Evolutionary conservation across 2,329 filamentous ascomycete species (phyloP).

Genomic region (Hymenoscyphus albidus): DNA sequence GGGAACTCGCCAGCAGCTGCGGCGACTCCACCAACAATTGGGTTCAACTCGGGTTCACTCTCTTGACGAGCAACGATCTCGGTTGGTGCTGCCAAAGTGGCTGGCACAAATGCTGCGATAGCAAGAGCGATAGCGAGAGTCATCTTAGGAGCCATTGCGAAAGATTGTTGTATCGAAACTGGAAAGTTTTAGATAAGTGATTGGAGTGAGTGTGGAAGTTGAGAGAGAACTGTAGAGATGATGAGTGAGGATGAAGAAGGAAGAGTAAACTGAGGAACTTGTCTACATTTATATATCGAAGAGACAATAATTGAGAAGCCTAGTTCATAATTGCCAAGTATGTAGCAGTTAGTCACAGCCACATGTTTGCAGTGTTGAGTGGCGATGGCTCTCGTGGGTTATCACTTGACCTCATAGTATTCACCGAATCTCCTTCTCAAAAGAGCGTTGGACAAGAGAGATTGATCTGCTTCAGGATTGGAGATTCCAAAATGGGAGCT

Average conservation of each 20-base stretch:
- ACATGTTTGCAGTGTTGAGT: not conserved
- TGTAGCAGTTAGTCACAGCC: not conserved
- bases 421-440: not conserved
- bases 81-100: not conserved
- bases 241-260: not conserved
- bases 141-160: not conserved
- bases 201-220: not conserved
- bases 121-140: not conserved
- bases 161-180: not conserved
- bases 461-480: not conserved
- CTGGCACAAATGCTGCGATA: not conserved
- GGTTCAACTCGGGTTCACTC: too few species aligned
- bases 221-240: not conserved
- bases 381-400: not conserved
- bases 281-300: not conserved
- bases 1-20: constrained; percentile 24
- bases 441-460: not conserved
- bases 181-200: not conserved
- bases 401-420: not conserved
- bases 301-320: not conserved
- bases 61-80: not conserved
- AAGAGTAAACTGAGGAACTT: not conserved
- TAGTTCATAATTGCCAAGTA: not conserved
- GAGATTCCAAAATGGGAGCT: not conserved
- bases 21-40: constrained; percentile 17